A percentile compares a stretch with the other conserved stretches of the same genome.
Conservation (phyloP, 2,329 filamentous ascomycete species). For the Dothistroma septosporum region DNA sequence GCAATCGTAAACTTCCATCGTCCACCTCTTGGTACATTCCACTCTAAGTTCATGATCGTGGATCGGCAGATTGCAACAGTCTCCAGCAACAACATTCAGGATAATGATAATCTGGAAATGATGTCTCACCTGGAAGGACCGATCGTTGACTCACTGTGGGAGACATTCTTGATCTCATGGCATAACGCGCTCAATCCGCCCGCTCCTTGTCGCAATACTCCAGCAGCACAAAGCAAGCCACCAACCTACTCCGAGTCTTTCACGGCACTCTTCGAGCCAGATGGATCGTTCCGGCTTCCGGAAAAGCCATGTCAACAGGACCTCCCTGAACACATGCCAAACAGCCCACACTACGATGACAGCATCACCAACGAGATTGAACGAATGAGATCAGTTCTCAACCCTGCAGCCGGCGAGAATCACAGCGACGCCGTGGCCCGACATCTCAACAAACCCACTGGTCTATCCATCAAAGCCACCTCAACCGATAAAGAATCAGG, state of each 20-base stretch:
- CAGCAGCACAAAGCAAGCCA: constrained; percentile 42
- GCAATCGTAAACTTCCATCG: constrained; percentile 70
- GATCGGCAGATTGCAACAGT: constrained; percentile 67
- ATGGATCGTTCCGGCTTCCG: constrained; percentile 26
- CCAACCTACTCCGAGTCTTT: constrained; percentile 35
- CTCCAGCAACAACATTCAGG: constrained; percentile 72
- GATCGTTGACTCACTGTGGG: constrained; percentile 72
- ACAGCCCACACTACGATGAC: constrained; percentile 61
- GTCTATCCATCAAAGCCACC: constrained; percentile 31
- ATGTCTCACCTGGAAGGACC: constrained; percentile 70
- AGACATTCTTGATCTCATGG: constrained; percentile 68
- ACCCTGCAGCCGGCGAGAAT: constrained; percentile 49
- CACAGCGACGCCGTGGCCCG: constrained; percentile 57
- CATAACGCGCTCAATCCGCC: constrained; percentile 58
- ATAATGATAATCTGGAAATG: constrained; percentile 74
- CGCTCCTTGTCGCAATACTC: constrained; percentile 52
- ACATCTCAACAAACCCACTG: constrained; percentile 52
- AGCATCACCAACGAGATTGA: constrained; percentile 58
- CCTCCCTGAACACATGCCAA: constrained; percentile 55
- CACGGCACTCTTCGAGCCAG: constrained; percentile 30
- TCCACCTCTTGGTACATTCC: constrained; percentile 68
- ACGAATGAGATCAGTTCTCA: constrained; percentile 57
- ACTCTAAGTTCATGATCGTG: constrained; percentile 73
- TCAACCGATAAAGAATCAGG: constrained; percentile 43
- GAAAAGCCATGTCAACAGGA: constrained; percentile 22